Base-by-base conservation (phyloP, 805 yeast genomes). In the Ogataea ramenticola region DNA sequence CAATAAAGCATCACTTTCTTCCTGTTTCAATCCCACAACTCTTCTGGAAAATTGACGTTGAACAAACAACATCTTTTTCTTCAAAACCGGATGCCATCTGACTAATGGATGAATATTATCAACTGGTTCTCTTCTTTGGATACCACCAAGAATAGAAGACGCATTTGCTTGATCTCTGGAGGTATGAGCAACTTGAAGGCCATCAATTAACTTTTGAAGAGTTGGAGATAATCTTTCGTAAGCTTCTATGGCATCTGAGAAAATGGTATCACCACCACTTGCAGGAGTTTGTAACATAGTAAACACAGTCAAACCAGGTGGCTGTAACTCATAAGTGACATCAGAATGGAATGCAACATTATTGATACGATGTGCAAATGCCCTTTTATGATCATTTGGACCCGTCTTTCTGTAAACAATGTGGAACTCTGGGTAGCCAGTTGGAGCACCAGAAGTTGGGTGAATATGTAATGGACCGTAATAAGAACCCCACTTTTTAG, bases 191-290 rank as follows among this genome's bases (percentile, higher is more conserved):
- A 80, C 90, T 53, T 79, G 76, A 54, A 85, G 70, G 0, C 82
- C 82, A 17, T 70, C 68, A 38, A 84, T 60, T 50, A 80, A 65
- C 54, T 76, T 65, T 57, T 79, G 72, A 67, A 83, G 74, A 26
- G 67, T 73, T 21, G 85, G 84, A 1, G 90, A 82, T 43, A 85
- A 69, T 54, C 90, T 67, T 46, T 80, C 75, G 61, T 80, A 85
- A 11, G 87, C 88, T 58, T 82, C 88, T 32, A 70, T 68, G 24
- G 79, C 70, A 56, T 82, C 86, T n/a, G 86, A 75, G 57, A 82
- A 85, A 40, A 82, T 66, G n/a, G 93, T 85, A 60, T 85, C 93
- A 48, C 93, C 93, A 43, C 91, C 88, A 27, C 79, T 60, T 20
- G 72, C 77, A 24, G 79, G 80, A 31, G 49, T 35, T 17, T 80